Evolutionary conservation across 371 early-diverging fungal species (phyloP), one percentile per base, ranked within the genome.

Genomic region (Synchytrium microbalum): DNA sequence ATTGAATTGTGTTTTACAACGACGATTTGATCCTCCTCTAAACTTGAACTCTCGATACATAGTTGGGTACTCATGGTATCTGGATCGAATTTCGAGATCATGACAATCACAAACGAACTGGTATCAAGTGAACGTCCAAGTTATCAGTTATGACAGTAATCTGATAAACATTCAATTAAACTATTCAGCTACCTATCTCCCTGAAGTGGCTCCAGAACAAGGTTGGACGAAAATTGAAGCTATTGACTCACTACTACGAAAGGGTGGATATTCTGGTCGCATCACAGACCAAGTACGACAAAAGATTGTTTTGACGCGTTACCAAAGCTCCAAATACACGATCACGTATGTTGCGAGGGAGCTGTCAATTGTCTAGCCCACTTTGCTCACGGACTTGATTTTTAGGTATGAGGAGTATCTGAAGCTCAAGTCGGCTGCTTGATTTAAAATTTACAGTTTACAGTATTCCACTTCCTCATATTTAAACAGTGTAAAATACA

Each of bases 31-130:
- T 28, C 51, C 32, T 56, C 57, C 57, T 10, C 5, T 10, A 38
- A 38, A 19, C 46, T 29, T 29, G 33, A 59, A 8, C 46, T 10
- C 19, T 38, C 30, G 32, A 62, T 29, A 31, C 52, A 54, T 30
- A 81, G 72, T 69, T 93, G 33, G 96, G 96, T 14, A 74, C 63
- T 8, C 96, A 96, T 73, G 96, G 96, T 5, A 88, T 96, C 33
- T 88, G 92, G 88, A 90, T 95, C 30, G 90, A 90, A 67, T 96
- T 92, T 67, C 61, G 61, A 1, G 75, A 75, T 53, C 65, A 71
- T 31, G 65, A 79, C 29, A 85, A 86, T 1, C 64, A 72, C n/a
- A 74, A 74, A 57, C 72, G 72, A 26, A 87, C 89, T 16, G 62
- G 62, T 62, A 10, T 33, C 25, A 25, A 3, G 8, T 23, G 8